Conservation (phyloP, 306 rosid genomes). For the Cicer bijugum region DNA sequence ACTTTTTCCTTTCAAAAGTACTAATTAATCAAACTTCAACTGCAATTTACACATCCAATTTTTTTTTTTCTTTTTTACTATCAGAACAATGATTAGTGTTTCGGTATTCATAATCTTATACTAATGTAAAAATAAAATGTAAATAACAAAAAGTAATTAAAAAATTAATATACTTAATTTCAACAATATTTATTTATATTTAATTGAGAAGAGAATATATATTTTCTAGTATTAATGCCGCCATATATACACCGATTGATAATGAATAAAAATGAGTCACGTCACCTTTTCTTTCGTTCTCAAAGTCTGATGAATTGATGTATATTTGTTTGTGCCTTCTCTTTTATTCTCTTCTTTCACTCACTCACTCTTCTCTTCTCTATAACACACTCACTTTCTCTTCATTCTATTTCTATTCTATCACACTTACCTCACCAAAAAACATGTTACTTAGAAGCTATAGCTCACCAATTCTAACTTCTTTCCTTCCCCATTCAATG, state of each 20-base stretch:
- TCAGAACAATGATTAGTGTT: no score
- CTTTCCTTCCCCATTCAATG: constrained; percentile 56
- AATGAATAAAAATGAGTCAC: neutral
- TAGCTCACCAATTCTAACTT: constrained; percentile 56
- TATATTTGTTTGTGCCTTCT: neutral
- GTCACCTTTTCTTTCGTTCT: neutral
- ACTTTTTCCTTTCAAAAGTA: no score
- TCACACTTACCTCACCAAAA: neutral
- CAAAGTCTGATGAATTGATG: no score
- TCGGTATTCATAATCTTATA: no score
- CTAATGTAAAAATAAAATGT: no score
- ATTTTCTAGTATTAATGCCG: neutral
- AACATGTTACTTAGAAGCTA: constrained; percentile 74
- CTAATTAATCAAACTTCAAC: no score
- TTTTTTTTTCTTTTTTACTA: no score
- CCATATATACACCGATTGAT: neutral
- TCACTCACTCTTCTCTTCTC: neutral
- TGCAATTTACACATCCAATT: no score
- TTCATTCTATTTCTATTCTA: neutral
- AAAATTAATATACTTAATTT: no score
- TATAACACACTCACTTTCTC: constrained; percentile 11
- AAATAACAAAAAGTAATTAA: no score
- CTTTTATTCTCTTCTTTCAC: neutral
- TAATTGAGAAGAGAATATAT: no score
- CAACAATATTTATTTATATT: no score